Conservation (phyloP, 2,329 filamentous ascomycete species). For the Trichoderma arundinaceum region DNA sequence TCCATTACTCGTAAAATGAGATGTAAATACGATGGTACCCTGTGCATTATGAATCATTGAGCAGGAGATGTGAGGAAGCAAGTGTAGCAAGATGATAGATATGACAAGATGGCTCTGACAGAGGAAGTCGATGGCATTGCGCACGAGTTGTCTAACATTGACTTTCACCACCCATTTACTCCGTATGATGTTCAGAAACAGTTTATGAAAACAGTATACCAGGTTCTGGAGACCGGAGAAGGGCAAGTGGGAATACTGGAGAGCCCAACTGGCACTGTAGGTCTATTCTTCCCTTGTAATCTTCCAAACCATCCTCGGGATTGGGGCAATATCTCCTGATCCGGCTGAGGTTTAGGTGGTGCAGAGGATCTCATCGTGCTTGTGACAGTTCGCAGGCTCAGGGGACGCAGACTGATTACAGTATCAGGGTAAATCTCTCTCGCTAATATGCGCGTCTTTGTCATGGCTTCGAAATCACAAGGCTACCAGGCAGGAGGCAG, state of each 20-base stretch:
- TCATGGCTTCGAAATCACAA: constrained; percentile 92
- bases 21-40: background rate
- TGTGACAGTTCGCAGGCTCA: background rate
- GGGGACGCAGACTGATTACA: constrained; percentile 6
- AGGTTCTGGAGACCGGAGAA: constrained; percentile 70
- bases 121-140: constrained; percentile 35
- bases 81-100: constrained; percentile 1
- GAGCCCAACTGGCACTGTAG: constrained; percentile 82
- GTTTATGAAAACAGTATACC: constrained; percentile 85
- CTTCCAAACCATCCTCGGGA: background rate
- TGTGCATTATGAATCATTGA: background rate
- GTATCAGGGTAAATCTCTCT: constrained; percentile 83
- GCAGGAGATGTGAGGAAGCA: background rate
- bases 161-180: constrained; percentile 86
- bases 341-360: background rate
- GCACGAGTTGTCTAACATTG: constrained; percentile 44
- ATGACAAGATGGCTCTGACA: constrained; percentile 30
- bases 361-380: background rate
- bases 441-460: constrained; percentile 84
- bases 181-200: constrained; percentile 87
- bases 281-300: constrained; percentile 33
- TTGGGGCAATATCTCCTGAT: background rate
- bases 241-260: constrained; percentile 88
- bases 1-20: background rate
- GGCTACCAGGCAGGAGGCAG: constrained; percentile 61